phyloP scores from a whole-genome alignment of 2,329 filamentous ascomycete genomes.

The Neofusicoccum cordaticola region DNA sequence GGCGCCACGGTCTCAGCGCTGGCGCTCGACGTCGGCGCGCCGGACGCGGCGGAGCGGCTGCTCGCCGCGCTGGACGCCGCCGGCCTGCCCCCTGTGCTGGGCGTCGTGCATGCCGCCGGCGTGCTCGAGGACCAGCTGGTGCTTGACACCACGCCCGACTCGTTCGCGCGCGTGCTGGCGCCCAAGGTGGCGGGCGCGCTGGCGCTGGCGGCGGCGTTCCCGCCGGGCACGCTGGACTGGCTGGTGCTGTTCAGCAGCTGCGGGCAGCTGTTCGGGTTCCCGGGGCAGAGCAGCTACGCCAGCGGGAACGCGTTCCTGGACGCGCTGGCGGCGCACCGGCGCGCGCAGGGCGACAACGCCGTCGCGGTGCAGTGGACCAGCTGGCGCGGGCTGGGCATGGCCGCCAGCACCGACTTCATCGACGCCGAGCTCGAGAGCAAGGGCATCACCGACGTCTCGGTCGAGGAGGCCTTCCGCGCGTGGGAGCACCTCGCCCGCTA shows the following conservation, averaged over 20 bases:
- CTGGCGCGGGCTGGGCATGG: constrained; percentile 44
- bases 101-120: constrained; percentile 44
- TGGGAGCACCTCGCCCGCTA: constrained; percentile 39
- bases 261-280: constrained; percentile 10
- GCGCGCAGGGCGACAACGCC: constrained; percentile 39
- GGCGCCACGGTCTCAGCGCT: constrained; percentile 33
- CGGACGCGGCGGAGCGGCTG: constrained; percentile 25
- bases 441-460: constrained; percentile 43
- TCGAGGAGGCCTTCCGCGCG: constrained; percentile 43
- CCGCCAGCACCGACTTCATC: constrained; percentile 37
- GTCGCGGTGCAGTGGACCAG: constrained; percentile 44
- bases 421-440: constrained; percentile 41
- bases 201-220: constrained; percentile 28
- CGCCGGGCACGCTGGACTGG: constrained; percentile 29
- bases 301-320: constrained; percentile 23
- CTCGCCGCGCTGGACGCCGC: constrained; percentile 29
- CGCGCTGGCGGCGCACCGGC: constrained; percentile 21
- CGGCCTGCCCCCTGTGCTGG: constrained; percentile 38
- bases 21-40: constrained; percentile 35
- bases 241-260: neutral
- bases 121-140: constrained; percentile 38
- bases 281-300: constrained; percentile 20
- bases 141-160: constrained; percentile 28
- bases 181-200: constrained; percentile 33
- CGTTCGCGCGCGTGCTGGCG: constrained; percentile 33